These are phyloP conservation scores for Agrocybe pediades DNA, from an alignment of 768 basidiomycete species.

Conservation along the genomic window DNA sequence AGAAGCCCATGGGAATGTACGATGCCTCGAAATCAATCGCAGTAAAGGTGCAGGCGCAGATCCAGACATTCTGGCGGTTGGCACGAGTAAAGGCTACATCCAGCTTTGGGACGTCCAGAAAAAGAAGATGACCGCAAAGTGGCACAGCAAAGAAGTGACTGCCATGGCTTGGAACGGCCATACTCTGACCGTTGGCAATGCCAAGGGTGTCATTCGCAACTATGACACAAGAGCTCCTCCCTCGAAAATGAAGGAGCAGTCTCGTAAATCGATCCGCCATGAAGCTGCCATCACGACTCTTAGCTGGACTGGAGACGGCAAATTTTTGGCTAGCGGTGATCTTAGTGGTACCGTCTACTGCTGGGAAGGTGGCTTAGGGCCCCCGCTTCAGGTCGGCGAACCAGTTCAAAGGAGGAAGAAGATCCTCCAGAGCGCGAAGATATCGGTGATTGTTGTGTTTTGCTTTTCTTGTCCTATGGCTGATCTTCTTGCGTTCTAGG, in stretches of 20 bases:
- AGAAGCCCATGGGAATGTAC: constrained; percentile 46
- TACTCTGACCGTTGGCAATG: constrained; percentile 65
- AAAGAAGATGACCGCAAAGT: constrained; percentile 53
- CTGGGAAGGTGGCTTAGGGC: constrained; percentile 66
- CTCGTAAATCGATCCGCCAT: constrained; percentile 67
- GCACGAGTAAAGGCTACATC: constrained; percentile 61
- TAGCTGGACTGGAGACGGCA: constrained; percentile 67
- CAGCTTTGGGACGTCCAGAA: constrained; percentile 74
- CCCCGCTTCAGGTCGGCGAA: constrained; percentile 58
- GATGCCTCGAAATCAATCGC: constrained; percentile 42
- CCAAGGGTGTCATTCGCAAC: constrained; percentile 73
- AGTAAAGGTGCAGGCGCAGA: constrained; percentile 31
- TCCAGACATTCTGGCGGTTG: constrained; percentile 55
- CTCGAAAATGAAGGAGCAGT: constrained; percentile 59
- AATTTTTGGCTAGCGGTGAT: constrained; percentile 75
- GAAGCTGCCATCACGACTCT: constrained; percentile 65
- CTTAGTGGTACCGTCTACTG: constrained; percentile 74
- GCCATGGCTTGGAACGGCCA: constrained; percentile 68
- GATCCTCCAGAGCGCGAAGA: constrained; percentile 66
- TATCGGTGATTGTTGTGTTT: constrained; percentile 41
- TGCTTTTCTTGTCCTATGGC: not conserved
- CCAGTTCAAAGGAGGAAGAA: constrained; percentile 61
- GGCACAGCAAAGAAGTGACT: constrained; percentile 55
- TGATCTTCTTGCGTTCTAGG: constrained; percentile 40
- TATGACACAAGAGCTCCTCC: constrained; percentile 65